Conservation (phyloP, 75 land plant species). For the Pseudotsuga menziesii region DNA sequence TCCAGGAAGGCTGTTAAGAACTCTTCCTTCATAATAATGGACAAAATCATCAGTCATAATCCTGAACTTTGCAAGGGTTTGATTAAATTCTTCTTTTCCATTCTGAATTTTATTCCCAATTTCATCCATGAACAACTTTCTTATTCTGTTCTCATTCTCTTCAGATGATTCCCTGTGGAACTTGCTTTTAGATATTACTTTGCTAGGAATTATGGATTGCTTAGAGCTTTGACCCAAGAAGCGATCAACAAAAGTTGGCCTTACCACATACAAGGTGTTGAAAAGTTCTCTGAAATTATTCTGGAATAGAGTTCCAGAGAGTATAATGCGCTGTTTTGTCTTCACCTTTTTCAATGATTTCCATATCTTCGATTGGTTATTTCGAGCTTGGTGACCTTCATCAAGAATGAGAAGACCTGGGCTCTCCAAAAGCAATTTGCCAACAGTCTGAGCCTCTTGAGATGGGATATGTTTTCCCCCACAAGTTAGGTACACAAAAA, state of each 20-base stretch:
- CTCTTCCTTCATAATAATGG: conserved; percentile 61
- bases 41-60: conserved; percentile 51
- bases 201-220: background rate
- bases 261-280: conserved; percentile 60
- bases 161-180: background rate
- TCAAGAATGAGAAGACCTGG: conserved; percentile 71
- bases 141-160: conserved; percentile 3
- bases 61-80: conserved; percentile 29
- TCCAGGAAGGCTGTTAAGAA: conserved; percentile 62
- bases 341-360: conserved; percentile 42
- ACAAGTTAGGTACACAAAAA: conserved; percentile 46
- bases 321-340: conserved; percentile 55
- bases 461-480: background rate
- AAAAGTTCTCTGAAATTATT: conserved; percentile 80
- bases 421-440: conserved; percentile 44
- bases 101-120: conserved; percentile 36
- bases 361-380: conserved; percentile 31
- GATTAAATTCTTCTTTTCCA: conserved; percentile 22
- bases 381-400: conserved; percentile 81
- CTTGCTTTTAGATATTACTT: background rate
- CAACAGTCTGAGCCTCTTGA: conserved; percentile 7
- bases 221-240: background rate
- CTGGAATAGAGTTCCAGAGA: conserved; percentile 93
- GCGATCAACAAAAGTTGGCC: conserved; percentile 42
- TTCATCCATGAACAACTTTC: conserved; percentile 24